Conservation (phyloP, 176 grass and related monocot genomes). For the Saccharum spontaneum region DNA sequence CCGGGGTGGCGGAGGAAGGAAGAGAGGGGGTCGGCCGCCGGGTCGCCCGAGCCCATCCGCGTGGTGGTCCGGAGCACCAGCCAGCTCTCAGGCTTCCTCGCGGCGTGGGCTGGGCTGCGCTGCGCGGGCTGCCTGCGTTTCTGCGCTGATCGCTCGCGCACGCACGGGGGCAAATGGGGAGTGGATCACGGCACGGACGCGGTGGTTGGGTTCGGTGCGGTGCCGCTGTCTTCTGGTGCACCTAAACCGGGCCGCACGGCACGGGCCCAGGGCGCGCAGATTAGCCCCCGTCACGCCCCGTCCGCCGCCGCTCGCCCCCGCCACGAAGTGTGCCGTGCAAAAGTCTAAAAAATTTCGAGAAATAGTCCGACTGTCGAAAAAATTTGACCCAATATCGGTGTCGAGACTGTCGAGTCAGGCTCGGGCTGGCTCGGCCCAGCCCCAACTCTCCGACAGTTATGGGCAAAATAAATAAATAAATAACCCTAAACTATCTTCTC, state of each 20-base stretch:
- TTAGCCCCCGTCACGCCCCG: not conserved
- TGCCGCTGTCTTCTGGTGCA: slow-evolving; percentile 9
- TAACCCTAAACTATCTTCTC: too few species aligned
- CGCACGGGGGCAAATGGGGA: not conserved
- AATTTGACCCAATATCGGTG: too few species aligned
- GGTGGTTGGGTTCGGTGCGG: slow-evolving; percentile 4
- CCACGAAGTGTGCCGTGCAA: not conserved
- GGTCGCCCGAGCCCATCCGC: slow-evolving; percentile 46
- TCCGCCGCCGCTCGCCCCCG: not conserved
- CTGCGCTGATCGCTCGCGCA: not conserved
- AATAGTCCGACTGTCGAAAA: not conserved
- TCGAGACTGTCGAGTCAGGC: too few species aligned
- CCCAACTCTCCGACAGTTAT: too few species aligned
- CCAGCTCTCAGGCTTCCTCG: not conserved
- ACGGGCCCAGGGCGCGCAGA: not conserved
- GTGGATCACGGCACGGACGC: not conserved
- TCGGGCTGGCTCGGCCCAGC: too few species aligned
- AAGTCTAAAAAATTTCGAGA: not conserved
- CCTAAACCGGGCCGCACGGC: not conserved
- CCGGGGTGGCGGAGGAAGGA: slow-evolving; percentile 27
- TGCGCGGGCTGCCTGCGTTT: not conserved
- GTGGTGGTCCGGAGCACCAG: not conserved
- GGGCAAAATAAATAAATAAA: too few species aligned
- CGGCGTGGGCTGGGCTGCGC: not conserved
- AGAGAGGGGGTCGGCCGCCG: slow-evolving; percentile 37